phyloP scores from a whole-genome alignment of 352 stramenopile genomes.

The Globisporangium nagaii region DNA sequence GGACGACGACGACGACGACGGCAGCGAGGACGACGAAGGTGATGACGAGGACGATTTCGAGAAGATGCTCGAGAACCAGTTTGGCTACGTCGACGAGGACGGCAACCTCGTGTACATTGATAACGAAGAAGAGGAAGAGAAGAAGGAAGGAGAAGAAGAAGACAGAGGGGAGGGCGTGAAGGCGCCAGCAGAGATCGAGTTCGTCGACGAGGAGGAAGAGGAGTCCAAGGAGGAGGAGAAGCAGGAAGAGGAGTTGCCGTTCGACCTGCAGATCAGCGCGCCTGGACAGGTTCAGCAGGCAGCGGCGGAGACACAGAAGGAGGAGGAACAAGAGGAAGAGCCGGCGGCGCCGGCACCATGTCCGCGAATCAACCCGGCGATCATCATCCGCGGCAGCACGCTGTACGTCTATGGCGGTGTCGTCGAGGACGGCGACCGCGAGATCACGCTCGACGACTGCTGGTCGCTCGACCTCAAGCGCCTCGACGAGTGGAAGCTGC shows the following conservation, averaged over 20 bases:
- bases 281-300: not conserved
- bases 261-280: not conserved
- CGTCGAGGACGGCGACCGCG: slow-evolving; percentile 90
- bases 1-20: slow-evolving; percentile 39
- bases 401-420: slow-evolving; percentile 94
- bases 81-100: slow-evolving; percentile 93
- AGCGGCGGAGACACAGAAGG: slow-evolving; percentile 11
- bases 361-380: slow-evolving; percentile 81
- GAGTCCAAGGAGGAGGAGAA: slow-evolving; percentile 32
- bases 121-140: slow-evolving; percentile 65
- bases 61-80: slow-evolving; percentile 89
- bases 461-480: slow-evolving; percentile 94
- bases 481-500: slow-evolving; percentile 90
- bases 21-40: slow-evolving; percentile 36
- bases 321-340: slow-evolving; percentile 21
- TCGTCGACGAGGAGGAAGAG: slow-evolving; percentile 15
- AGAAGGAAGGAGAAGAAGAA: slow-evolving; percentile 11
- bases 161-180: no score
- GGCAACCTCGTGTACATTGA: slow-evolving; percentile 95
- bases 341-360: slow-evolving; percentile 39
- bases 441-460: slow-evolving; percentile 95
- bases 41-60: slow-evolving; percentile 81
- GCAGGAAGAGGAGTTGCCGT: slow-evolving; percentile 13
- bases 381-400: slow-evolving; percentile 86
- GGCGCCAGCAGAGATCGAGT: not conserved